Base-by-base conservation (phyloP, 257 asterid species). In the Fraxinus anomala region DNA sequence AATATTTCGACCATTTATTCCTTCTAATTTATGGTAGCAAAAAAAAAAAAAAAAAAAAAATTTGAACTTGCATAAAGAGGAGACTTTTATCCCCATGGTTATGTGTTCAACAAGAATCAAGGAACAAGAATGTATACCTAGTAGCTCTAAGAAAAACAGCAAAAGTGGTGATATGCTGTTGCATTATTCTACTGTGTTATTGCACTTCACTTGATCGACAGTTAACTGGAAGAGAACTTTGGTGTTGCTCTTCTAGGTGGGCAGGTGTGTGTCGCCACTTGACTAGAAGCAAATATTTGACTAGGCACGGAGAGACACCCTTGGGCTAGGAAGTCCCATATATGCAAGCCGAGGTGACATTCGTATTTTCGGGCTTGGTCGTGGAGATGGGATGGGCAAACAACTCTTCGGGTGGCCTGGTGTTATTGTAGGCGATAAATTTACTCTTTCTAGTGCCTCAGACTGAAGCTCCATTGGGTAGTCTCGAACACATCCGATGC, bases 401-500 rank as follows among this genome's bases (percentile, higher is more conserved):
- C 70, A 70, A 33, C 21, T 65, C 85, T 51, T 76, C 59, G 85
- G 61, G 73, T 72, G 76, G 24, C 78, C 72, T 0, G 78, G 76
- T 0, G 77, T 68, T 30, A 67, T 17, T 11, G 86, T 76, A 0
- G 94, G 96, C 2, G 97, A 91, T 12, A 92, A 79, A 70, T 78
- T 82, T 0, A 92, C 92, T 82, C 77, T 84, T 76, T 92, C 92
- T 13, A 92, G 87, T 24, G 92, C 96, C 79, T 78, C 87, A 23
- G 76, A 82, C 37, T 91, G 97, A 72, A 92, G 93, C 54, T 89
- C 92, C 68, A 82, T 24, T 0, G 94, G 94, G n/a, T 89, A 91
- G 68, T 91, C 92, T 68, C 94, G 82, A 17, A 92, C 92, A 80
- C 94, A 92, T 0, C 97, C 96, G 24, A 92, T 92, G 6, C 96